A percentile compares a stretch with the other conserved stretches of the same genome.
Evolutionary conservation across 768 basidiomycete genomes (phyloP).

Genomic region (Tulasnella calospora): DNA sequence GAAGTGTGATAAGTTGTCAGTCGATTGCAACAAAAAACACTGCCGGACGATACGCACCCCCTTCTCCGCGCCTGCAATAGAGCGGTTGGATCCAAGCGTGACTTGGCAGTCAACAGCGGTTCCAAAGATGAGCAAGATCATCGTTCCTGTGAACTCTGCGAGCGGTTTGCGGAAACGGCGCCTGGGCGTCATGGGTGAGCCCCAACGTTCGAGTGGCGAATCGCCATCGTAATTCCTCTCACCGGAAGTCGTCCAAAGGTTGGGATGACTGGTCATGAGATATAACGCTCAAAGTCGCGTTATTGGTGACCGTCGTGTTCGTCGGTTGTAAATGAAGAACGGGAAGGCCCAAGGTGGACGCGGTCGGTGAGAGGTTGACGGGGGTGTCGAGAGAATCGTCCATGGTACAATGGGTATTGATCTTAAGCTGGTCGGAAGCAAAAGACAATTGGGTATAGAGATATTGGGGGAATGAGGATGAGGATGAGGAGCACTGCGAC

Average conservation of each 20-base stretch:
- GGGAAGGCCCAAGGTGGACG: not conserved
- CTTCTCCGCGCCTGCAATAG: not conserved
- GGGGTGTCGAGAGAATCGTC: not conserved
- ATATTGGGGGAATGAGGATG: not conserved
- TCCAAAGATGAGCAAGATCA: slow-evolving; percentile 24
- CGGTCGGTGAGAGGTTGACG: not conserved
- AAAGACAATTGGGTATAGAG: not conserved
- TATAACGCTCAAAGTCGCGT: not conserved
- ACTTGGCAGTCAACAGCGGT: slow-evolving; percentile 22
- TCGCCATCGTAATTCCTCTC: not conserved
- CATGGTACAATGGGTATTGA: not conserved
- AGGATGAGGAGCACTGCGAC: not conserved
- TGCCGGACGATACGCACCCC: not conserved
- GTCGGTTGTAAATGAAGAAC: slow-evolving; percentile 1
- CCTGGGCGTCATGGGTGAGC: not conserved
- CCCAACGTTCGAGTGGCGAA: not conserved
- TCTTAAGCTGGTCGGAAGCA: slow-evolving; percentile 7
- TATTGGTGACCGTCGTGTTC: not conserved
- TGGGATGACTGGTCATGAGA: not conserved
- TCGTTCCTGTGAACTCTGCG: slow-evolving; percentile 24
- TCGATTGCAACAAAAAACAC: not conserved
- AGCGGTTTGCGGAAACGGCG: slow-evolving; percentile 20
- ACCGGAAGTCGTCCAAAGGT: not conserved
- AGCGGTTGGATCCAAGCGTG: not conserved
- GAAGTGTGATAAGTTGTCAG: not conserved